These are phyloP conservation scores for Candida insectorum DNA, from an alignment of 805 yeast species.

Conservation along the genomic window DNA sequence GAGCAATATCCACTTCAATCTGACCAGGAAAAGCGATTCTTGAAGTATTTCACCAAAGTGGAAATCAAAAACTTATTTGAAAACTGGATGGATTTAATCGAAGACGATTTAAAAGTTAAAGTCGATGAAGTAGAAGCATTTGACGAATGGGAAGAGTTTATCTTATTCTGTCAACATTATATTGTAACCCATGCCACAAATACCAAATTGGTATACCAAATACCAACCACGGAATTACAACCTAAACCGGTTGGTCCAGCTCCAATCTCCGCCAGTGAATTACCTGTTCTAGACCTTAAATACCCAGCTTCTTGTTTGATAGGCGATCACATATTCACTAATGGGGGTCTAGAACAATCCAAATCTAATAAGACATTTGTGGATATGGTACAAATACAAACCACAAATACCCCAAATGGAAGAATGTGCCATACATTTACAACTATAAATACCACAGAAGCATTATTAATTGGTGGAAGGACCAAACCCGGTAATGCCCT, in stretches of 20 bases:
- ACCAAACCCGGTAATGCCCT: constrained; percentile 51
- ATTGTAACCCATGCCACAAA: constrained; percentile 63
- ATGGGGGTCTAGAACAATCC: constrained; percentile 42
- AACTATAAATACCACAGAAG: constrained; percentile 17
- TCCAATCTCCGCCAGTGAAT: constrained; percentile 1
- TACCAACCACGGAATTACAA: background rate
- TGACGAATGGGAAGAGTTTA: constrained; percentile 84
- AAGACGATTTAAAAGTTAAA: constrained; percentile 30
- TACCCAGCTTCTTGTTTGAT: constrained; percentile 36
- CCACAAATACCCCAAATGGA: constrained; percentile 27
- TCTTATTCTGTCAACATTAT: constrained; percentile 73
- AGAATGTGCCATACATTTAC: constrained; percentile 61
- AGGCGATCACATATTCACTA: constrained; percentile 21
- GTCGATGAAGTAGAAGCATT: constrained; percentile 60
- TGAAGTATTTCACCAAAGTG: constrained; percentile 43
- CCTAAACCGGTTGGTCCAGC: constrained; percentile 3
- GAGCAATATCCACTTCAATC: constrained; percentile 47
- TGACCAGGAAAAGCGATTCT: constrained; percentile 52
- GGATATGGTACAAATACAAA: constrained; percentile 14
- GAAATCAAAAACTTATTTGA: constrained; percentile 54
- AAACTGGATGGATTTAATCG: constrained; percentile 52
- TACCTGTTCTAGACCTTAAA: constrained; percentile 24
- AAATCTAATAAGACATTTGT: constrained; percentile 15
- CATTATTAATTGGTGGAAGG: constrained; percentile 64
- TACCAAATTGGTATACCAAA: constrained; percentile 13